Base-by-base conservation (phyloP, 345 rosid species). In the Toxicodendron radicans region DNA sequence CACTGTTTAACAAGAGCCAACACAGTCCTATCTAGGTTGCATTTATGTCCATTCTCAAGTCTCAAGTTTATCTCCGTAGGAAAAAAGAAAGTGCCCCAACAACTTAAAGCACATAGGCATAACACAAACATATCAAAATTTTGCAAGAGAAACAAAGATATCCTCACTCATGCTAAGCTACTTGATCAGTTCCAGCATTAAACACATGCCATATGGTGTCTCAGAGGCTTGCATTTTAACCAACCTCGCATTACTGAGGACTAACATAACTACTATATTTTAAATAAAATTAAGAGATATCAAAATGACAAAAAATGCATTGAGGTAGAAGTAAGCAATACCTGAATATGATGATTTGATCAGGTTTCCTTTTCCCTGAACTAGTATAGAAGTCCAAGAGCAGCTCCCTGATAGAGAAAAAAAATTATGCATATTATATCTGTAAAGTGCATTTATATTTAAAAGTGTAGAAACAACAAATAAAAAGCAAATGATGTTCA, bases 291-390 rank as follows among this genome's bases (percentile, higher is more conserved):
- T 46, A 2, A 58, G 4, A 17, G 10, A 3, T 5, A 35, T 54
- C 14, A 13, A 9, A 9, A 43, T 7, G 10, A 17, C n/a, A 66
- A 6, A 24, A 24, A 27, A 17, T 21, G 48, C 4, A 38, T 12
- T 16, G 5, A 10, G 10, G 16, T 24, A 48, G 17, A 23, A 75
- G 9, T 14, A 53, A 48, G 7, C 7, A 2, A 64, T 77, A 89
- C 98, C 97, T 94, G 88, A 94, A 94, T 35, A 94, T 94, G 27
- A 94, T 83, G 49, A 94, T 89, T 73, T 91, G 98, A 23, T 91
- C 93, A 24, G 97, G 98, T 81, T 94, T 94, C 54, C 93, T 85
- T 83, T 91, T 84, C 38, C 86, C 89, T 2, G 98, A 92, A 77
- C 91, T 94, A 0, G 76, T 16, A 76, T 91, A 94, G 72, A 94